These are phyloP conservation scores for Trichosporon faecale DNA, from an alignment of 1,284 basidiomycete genomes.

Conservation along the genomic window DNA sequence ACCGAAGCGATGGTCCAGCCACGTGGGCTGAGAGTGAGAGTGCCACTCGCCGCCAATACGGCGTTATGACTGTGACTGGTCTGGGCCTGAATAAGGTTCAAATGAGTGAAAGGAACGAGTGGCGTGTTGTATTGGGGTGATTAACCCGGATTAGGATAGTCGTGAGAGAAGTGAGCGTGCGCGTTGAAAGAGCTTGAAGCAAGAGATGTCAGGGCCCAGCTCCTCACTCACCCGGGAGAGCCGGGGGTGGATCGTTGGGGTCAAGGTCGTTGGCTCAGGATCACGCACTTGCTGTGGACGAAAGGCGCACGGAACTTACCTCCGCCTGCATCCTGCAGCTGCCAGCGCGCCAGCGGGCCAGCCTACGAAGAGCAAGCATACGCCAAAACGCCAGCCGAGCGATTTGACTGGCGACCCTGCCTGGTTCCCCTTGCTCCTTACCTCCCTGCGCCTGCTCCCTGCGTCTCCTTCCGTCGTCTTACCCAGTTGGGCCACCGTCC, in stretches of 20 bases:
- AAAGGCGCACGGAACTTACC: not conserved
- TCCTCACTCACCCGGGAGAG: conserved; percentile 6
- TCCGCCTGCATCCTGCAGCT: not conserved
- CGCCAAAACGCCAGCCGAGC: not conserved
- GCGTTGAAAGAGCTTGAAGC: not conserved
- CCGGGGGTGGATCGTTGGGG: not conserved
- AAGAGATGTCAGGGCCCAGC: not conserved
- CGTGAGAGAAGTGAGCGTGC: not conserved
- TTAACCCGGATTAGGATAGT: not conserved
- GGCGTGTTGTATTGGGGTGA: not conserved
- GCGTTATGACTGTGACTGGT: not conserved
- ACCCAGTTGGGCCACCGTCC: not conserved
- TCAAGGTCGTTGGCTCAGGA: not conserved
- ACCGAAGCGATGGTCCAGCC: not conserved
- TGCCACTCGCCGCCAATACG: not conserved
- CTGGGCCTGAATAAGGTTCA: conserved; percentile 2
- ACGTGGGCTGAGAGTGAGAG: not conserved
- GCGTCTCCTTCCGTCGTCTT: not conserved
- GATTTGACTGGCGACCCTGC: conserved; percentile 1
- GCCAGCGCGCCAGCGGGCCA: not conserved
- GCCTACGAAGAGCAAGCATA: not conserved
- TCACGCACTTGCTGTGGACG: not conserved
- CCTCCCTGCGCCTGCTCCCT: conserved; percentile 3
- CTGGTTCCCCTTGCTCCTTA: not conserved
- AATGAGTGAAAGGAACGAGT: not conserved